Base-by-base conservation (phyloP, 306 rosid species). In the Sicyos baderoa region DNA sequence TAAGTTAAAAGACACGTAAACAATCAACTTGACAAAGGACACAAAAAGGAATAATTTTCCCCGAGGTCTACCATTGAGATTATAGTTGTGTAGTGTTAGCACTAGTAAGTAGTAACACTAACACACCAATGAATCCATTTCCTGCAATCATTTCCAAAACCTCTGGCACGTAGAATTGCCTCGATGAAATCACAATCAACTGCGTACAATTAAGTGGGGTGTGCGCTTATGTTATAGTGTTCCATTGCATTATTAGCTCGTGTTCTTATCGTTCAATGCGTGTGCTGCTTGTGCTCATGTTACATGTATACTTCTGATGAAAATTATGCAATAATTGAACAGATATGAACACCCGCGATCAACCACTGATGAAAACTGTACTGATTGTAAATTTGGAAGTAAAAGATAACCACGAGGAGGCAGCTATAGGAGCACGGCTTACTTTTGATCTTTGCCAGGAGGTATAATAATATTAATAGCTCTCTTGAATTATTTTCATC, bases 331-430 rank as follows among this genome's bases (percentile, higher is more conserved):
- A 69, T 35, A 61, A 76, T 65, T 77, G 55, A 66, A 81, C 79
- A 93, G 99, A 93, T 86, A 88, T 93, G 56, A 81, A 90, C 79
- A 86, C 74, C 40, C 84, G 99, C 58, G 90, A 90, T 49, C 96
- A 90, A 17, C 80, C 60, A 74, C 81, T 82, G 9, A 59, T 82
- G 90, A 93, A 86, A 86, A 70, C 81, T 61, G 96, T 88, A 58
- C 81, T 93, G 78, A 57, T 93, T 66, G 59, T 93, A 65, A 93
- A 93, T 79, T 86, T 93, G 88, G 98, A 93, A 88, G 98, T 93
- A 44, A 93, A 93, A 79, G 98, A 93, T 84, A 89, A 93, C 83
- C 98, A 93, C 0, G 98, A 89, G 68, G 97, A 93, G 85, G 98
- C 98, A 48, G 95, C 97, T 1, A 66, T 77, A 17, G 98, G 97